Base-by-base conservation (phyloP, 768 basidiomycete species). In the Crassisporium funariophilum region DNA sequence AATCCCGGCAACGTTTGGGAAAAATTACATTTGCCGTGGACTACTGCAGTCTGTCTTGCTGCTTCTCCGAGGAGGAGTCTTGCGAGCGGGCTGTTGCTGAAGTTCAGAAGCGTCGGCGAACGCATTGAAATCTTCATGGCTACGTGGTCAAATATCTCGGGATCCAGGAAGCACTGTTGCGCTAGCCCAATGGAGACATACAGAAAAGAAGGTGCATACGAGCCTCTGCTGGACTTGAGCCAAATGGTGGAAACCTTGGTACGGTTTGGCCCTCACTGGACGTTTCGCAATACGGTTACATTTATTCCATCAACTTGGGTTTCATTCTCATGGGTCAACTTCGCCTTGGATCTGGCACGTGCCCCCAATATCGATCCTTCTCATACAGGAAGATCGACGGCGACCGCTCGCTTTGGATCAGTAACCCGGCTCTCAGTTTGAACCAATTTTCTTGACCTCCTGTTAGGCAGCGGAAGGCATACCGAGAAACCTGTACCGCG, bases 51-150 rank as follows among this genome's bases (percentile, higher is more conserved):
- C 35, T 54, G 49, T 51, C 56, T 39, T 54, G 60, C 57, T 46
- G 44, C 55, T 54, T 56, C 49, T 31, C 35, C 55, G 35, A 39
- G 37, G 33, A 36, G 29, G 41, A 56, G 49, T 37, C 49, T 37
- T 35, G 51, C 44, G 37, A 50, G 64, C 50, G 46, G 38, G 46
- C 53, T 46, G 52, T 58, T 56, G 71, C 56, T 46, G 72, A 69
- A 69, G 71, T 65, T 65, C 73, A 71, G 53, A 81, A 82, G 72
- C 71, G 76, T 67, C 66, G 71, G 66, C 63, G 65, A 54, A 66
- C 77, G 74, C 77, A 72, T 69, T 71, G 62, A 78, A 77, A 76
- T 59, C 60, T 61, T 58, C 75, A 73, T 81, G 80, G 80, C 78
- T 68, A 60, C 68, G 75, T 69, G 70, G 66, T 47, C 41, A 50